Percentiles rank a stretch among this genome's conserved stretches.
Evolutionary conservation across 768 basidiomycete genomes (phyloP).

Genomic region (Lactarius quietus): DNA sequence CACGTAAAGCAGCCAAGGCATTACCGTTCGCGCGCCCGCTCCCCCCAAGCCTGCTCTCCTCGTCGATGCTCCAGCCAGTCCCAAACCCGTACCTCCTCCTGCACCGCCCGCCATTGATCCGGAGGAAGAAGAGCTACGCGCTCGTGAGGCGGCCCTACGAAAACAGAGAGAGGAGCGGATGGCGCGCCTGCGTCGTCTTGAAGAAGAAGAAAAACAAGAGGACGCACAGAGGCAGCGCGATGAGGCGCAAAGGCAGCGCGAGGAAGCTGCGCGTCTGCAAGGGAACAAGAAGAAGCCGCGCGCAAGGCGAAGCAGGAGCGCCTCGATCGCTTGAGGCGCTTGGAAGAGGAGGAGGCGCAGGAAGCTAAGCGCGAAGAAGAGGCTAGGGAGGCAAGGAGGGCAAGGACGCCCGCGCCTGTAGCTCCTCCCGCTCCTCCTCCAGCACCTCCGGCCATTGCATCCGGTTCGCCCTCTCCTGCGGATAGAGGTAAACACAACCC

Average conservation of each 20-base stretch:
- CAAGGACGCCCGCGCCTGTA: constrained; percentile 43
- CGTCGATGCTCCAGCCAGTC: constrained; percentile 38
- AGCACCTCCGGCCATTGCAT: constrained; percentile 38
- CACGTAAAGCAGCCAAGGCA: constrained; percentile 34
- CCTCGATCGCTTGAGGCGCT: constrained; percentile 19
- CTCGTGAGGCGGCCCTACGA: constrained; percentile 65
- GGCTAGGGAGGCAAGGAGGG: constrained; percentile 23
- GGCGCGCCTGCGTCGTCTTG: constrained; percentile 64
- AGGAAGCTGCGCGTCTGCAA: constrained; percentile 30
- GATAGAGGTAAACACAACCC: constrained; percentile 72
- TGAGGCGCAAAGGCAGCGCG: too few species aligned
- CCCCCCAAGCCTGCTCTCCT: constrained; percentile 33
- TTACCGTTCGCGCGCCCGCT: constrained; percentile 32
- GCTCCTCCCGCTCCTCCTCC: constrained; percentile 38
- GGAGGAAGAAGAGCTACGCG: constrained; percentile 69
- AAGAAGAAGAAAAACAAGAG: constrained; percentile 59
- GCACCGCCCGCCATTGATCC: constrained; percentile 59
- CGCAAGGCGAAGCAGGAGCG: constrained; percentile 20
- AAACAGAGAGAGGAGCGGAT: constrained; percentile 72
- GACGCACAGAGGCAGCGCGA: constrained; percentile 42
- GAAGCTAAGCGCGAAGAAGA: constrained; percentile 23
- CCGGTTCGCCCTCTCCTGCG: constrained; percentile 32
- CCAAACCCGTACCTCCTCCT: constrained; percentile 35
- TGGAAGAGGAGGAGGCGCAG: constrained; percentile 22
- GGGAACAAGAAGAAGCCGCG: constrained; percentile 30